Base-by-base conservation (phyloP, 2,329 filamentous ascomycete species). In the Phialophora macrospora region DNA sequence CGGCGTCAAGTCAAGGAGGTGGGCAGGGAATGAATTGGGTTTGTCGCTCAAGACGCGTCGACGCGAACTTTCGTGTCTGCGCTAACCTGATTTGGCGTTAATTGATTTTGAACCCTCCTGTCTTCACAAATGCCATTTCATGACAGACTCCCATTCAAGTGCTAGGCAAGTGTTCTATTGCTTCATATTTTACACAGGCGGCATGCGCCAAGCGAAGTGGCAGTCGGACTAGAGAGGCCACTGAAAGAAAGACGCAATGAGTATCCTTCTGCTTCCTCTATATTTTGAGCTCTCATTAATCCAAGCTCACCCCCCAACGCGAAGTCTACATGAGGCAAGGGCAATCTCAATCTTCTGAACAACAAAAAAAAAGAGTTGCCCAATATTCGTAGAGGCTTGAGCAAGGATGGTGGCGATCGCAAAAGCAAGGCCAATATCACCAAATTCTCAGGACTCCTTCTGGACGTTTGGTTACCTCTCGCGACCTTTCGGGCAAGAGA, bases 1-100 rank as follows among this genome's bases (percentile, higher is more conserved):
- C 24, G 11, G 24, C 17, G 44, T 17, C 11, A 14, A 46, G 28
- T 52, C 46, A 51, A 26, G 34, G 51, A 38, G 30, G 28, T 14
- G 41, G 56, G 20, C 41, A 59, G 24, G 28, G 30, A 59, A 28
- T 20, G 41, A 38, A 46, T 7, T 46, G 30, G 56, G 20, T 8
- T 51, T 51, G 48, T 11, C 20, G 38, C n/a, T 32, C 28, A 30
- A 38, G 1, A 52, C 48, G 48, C 48, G 48, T 52, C 22, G 22
- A 52, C 48, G 48, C 48, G 48, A 52, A 28, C 20, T 52, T 52
- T 52, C 48, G 48, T 20, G 48, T 52, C 20, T 14, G 48, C 48
- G 48, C 26, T 52, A 44, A 44, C 38, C 38, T 8, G 38, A 44
- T 44, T 44, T n/a, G 38, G n/a, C 14, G 6, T 52, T 26, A 52